phyloP scores from a whole-genome alignment of 2,329 filamentous ascomycete species.

The Botryotinia globosa region DNA sequence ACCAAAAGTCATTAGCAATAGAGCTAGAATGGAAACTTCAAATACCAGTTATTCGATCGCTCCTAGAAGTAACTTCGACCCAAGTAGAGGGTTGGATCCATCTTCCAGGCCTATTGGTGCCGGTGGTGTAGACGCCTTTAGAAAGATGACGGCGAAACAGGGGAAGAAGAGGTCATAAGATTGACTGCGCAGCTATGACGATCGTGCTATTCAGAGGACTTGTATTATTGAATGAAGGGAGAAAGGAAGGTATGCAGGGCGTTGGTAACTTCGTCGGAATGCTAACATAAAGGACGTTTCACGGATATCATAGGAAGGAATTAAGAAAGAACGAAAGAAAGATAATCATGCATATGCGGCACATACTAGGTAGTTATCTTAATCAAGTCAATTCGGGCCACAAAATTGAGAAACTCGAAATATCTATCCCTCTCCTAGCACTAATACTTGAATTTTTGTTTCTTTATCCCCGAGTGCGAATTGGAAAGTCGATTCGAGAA shows the following conservation, averaged over 20 bases:
- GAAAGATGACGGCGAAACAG: constrained; percentile 61
- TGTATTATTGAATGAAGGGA: constrained; percentile 11
- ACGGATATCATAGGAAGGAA: constrained; percentile 14
- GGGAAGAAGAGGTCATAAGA: constrained; percentile 44
- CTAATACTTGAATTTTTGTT: not conserved
- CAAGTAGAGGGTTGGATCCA: constrained; percentile 48
- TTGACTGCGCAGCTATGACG: not conserved
- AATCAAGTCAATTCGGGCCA: not conserved
- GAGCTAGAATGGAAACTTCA: constrained; percentile 47
- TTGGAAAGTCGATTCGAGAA: constrained; percentile 4
- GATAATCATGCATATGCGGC: constrained; percentile 3
- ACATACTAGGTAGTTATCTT: not conserved
- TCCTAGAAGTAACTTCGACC: constrained; percentile 58
- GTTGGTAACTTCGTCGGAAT: constrained; percentile 9
- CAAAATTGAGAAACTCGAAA: constrained; percentile 1
- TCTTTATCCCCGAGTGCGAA: not conserved
- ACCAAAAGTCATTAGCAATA: constrained; percentile 52
- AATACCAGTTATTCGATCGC: constrained; percentile 40
- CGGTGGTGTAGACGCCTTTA: constrained; percentile 62
- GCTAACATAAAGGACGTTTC: constrained; percentile 3
- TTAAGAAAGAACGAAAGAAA: not conserved
- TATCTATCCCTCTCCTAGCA: not conserved
- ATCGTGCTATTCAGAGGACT: not conserved
- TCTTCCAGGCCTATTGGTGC: constrained; percentile 56
- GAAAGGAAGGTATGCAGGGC: constrained; percentile 6